Base-by-base conservation (phyloP, 2,329 filamentous ascomycete species). In the Pestalotiopsis sp. region DNA sequence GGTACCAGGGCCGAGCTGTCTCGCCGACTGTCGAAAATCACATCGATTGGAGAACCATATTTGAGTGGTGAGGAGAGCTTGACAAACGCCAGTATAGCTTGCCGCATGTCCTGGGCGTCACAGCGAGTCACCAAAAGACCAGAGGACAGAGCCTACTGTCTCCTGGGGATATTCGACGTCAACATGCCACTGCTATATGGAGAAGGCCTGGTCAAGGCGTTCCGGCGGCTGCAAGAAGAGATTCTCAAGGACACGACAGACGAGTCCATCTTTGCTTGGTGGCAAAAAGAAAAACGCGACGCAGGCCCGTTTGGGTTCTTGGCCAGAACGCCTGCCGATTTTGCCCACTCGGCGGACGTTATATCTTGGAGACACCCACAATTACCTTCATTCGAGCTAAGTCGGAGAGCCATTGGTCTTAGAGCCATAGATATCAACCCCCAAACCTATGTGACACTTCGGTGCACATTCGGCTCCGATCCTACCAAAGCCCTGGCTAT, bases 161-260 rank as follows among this genome's bases (percentile, higher is more conserved):
- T 79, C 0, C 61, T 79, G n/a, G 77, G 78, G 2, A 60, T 79
- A 5, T 79, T 79, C 38, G 71, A 72, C 13, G 71, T 80, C 20
- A 75, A 74, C 41, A 76, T 79, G 73, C 73, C 75, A 4, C 66
- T 78, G 63, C 68, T 78, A 3, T 79, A 79, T 60, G 77, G 77
- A 12, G 77, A 79, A 64, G 76, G 76, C 17, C 17, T 52, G 6
- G 38, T 31, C 3, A 72, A 70, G 41, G 74, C 76, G 0, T 76
- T 75, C 62, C 23, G 69, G 23, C 70, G 75, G 7, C 70, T 77
- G 6, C 75, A 77, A 58, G 71, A 76, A 27, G 75, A 75, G 49
- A 75, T 78, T 11, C 23, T 59, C 11, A 59, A 27, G 11, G 27
- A 14, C 1, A 27, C 57, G 3, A 59, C 11, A 14, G 57, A 59